phyloP scores from a whole-genome alignment of 2,329 filamentous ascomycete genomes.

The Epichloe sylvatica region DNA sequence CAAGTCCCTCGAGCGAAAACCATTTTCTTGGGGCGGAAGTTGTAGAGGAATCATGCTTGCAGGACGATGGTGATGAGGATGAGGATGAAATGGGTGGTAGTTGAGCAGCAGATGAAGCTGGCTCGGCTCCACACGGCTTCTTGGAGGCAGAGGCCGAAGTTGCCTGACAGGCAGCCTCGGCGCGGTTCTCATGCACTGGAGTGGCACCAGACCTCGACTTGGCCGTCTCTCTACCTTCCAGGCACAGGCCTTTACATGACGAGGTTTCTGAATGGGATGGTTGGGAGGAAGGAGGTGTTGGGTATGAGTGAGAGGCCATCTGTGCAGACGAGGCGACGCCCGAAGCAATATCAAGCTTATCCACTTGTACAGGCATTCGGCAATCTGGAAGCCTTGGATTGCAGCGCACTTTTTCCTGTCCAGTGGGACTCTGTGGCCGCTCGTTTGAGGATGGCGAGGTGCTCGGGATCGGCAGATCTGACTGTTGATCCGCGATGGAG shows the following conservation, averaged over 20 bases:
- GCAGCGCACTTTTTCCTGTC: constrained; percentile 14
- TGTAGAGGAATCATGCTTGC: constrained; percentile 30
- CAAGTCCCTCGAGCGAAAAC: constrained; percentile 54
- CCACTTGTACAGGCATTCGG: constrained; percentile 4
- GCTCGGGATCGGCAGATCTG: constrained; percentile 11
- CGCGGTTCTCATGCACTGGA: background rate
- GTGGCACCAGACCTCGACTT: constrained; percentile 4
- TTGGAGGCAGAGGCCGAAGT: background rate
- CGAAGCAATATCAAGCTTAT: constrained; percentile 10
- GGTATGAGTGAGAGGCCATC: constrained; percentile 28
- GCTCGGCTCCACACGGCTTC: background rate
- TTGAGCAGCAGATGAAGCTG: constrained; percentile 2
- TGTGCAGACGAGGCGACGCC: constrained; percentile 11
- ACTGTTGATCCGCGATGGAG: constrained; percentile 12
- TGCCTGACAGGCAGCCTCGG: background rate
- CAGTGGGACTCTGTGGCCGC: constrained; percentile 13
- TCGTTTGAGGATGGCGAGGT: constrained; percentile 18
- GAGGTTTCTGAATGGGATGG: constrained; percentile 25
- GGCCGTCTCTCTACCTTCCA: constrained; percentile 12
- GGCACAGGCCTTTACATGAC: constrained; percentile 15
- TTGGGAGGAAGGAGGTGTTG: constrained; percentile 43
- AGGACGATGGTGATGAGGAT: constrained; percentile 20
- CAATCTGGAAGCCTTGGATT: constrained; percentile 8
- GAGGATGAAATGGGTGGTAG: constrained; percentile 1
- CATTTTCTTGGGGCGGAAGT: constrained; percentile 34